phyloP scores from a whole-genome alignment of 192 early-diverging fungal species.

The Irineochytrium annulatum region DNA sequence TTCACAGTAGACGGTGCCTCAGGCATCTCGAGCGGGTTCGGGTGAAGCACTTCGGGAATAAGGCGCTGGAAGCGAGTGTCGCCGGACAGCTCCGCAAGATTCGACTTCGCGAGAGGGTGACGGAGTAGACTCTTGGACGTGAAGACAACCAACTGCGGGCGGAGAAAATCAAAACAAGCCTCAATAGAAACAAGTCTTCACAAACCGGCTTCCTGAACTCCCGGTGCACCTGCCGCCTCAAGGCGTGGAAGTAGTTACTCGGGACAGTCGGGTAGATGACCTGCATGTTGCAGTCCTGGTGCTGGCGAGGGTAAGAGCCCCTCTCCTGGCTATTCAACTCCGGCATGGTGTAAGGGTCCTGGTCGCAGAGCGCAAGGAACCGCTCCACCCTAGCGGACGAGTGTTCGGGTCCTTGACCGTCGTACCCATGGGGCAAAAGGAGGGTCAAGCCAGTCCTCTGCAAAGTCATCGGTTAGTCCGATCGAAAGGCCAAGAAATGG shows the following conservation, averaged over 20 bases:
- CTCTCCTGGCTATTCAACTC: conserved; percentile 31
- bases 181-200: conserved; percentile 13
- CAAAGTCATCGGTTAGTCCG: background rate
- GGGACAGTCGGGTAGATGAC: conserved; percentile 95
- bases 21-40: conserved; percentile 62
- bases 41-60: conserved; percentile 80
- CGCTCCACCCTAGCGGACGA: conserved; percentile 93
- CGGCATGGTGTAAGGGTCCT: conserved; percentile 77
- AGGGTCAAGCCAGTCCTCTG: conserved; percentile 86
- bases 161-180: conserved; percentile 20
- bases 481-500: conserved; percentile 4
- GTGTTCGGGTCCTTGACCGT: conserved; percentile 98
- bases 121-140: conserved; percentile 90
- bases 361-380: conserved; percentile 92
- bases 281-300: conserved; percentile 99
- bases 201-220: conserved; percentile 96
- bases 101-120: conserved; percentile 87
- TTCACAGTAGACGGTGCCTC: conserved; percentile 11
- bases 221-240: conserved; percentile 93
- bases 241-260: conserved; percentile 94
- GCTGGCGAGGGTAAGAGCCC: conserved; percentile 71
- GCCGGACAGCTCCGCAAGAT: conserved; percentile 74
- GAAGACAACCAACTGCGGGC: conserved; percentile 57
- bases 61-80: conserved; percentile 83
- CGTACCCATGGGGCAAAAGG: conserved; percentile 95